Percentiles rank a stretch among this genome's conserved stretches.
Evolutionary conservation across 345 rosid species (phyloP).

Genomic region (Pistacia atlantica): DNA sequence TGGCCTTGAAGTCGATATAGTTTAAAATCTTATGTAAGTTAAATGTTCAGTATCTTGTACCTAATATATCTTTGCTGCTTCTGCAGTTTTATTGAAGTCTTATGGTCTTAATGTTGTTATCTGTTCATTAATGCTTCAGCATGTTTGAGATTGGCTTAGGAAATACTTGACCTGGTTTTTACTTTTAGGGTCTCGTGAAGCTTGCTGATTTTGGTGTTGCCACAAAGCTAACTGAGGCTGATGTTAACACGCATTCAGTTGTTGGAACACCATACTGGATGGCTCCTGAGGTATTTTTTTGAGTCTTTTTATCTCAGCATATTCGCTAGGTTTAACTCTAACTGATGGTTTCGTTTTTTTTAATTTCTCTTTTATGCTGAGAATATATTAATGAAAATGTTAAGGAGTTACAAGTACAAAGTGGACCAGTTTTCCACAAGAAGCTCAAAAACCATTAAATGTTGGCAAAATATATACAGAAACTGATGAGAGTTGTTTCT

Average conservation of each 20-base stretch:
- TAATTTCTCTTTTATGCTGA: neutral
- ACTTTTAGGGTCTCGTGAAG: slow-evolving; percentile 87
- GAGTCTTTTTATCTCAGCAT: neutral
- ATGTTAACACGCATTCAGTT: slow-evolving; percentile 93
- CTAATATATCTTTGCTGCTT: neutral
- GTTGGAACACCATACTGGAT: slow-evolving; percentile 99
- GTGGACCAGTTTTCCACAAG: no score
- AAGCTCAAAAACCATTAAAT: no score
- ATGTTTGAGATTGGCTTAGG: slow-evolving; percentile 4
- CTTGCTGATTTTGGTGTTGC: slow-evolving; percentile 99
- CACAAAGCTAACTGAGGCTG: slow-evolving; percentile 97
- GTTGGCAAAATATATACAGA: no score
- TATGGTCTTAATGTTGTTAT: neutral
- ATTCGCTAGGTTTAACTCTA: neutral
- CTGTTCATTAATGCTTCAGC: slow-evolving; percentile 14
- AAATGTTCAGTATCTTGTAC: neutral
- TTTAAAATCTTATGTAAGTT: neutral
- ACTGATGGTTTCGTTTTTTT: neutral
- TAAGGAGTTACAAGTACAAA: no score
- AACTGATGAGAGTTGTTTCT: no score
- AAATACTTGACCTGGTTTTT: slow-evolving; percentile 22
- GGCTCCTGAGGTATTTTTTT: slow-evolving; percentile 92
- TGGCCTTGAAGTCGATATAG: neutral
- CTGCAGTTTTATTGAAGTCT: neutral
- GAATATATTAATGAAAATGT: no score